phyloP scores from a whole-genome alignment of 2,329 filamentous ascomycete genomes.

The Akanthomyces muscarius region DNA sequence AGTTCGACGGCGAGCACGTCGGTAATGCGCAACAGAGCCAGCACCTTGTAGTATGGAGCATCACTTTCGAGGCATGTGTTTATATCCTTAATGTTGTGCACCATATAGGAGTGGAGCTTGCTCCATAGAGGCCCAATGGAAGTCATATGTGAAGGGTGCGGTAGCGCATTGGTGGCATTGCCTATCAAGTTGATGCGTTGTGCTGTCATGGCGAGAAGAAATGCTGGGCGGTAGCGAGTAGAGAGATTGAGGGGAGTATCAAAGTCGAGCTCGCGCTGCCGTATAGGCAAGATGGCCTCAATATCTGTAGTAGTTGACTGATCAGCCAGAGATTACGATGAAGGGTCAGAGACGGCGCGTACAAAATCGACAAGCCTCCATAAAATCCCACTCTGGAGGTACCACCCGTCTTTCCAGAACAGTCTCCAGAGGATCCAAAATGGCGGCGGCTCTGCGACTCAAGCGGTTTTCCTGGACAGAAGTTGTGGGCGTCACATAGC shows the following conservation, averaged over 20 bases:
- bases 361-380: constrained; percentile 10
- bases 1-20: constrained; percentile 5
- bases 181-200: not conserved
- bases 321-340: not conserved
- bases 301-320: not conserved
- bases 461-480: not conserved
- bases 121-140: not conserved
- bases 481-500: not conserved
- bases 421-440: not conserved
- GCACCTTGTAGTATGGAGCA: not conserved
- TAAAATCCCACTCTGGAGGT: constrained; percentile 1
- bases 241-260: not conserved
- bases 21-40: constrained; percentile 5
- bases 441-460: not conserved
- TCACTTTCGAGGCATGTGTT: not conserved
- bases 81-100: not conserved
- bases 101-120: not conserved
- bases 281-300: not conserved
- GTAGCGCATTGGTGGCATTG: not conserved
- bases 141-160: not conserved
- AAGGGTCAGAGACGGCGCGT: not conserved
- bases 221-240: constrained; percentile 5
- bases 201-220: constrained; percentile 5
- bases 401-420: not conserved
- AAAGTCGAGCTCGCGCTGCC: not conserved